Evolutionary conservation across 345 rosid genomes (phyloP).

Genomic region (Eucalyptus guilfoylei): DNA sequence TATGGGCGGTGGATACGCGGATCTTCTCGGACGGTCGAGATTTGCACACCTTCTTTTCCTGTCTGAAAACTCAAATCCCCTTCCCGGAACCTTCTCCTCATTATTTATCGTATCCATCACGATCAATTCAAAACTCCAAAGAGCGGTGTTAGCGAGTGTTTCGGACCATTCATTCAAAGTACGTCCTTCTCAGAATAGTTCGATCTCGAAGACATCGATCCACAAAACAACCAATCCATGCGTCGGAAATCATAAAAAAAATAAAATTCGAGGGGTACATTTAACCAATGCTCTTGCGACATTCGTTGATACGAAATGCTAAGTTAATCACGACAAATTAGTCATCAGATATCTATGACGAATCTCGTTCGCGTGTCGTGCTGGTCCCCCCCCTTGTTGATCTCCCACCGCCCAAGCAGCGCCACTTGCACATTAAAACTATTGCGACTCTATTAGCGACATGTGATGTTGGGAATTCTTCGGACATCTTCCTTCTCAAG

Average conservation of each 20-base stretch:
- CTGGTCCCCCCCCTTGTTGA: neutral
- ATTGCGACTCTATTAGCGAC: neutral
- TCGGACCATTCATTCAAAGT: neutral
- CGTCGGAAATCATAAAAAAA: neutral
- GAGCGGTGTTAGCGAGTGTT: neutral
- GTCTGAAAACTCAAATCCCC: neutral
- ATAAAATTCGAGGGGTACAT: fast-evolving
- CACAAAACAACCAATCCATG: neutral
- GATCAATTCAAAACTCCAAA: neutral
- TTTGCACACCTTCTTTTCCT: neutral
- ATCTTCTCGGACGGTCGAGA: neutral
- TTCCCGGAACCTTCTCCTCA: neutral
- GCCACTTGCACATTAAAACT: neutral
- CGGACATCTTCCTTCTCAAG: neutral
- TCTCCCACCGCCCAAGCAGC: neutral
- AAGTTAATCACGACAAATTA: neutral
- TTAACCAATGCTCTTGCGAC: neutral
- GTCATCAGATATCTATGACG: neutral
- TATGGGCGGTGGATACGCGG: constrained; percentile 1
- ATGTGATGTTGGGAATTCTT: neutral
- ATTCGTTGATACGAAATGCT: neutral
- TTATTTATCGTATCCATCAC: neutral
- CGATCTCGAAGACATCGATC: neutral
- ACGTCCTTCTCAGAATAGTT: neutral
- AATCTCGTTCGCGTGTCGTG: neutral